Conservation (phyloP, 345 rosid species). For the rapeseed (Brassica napus) region DNA sequence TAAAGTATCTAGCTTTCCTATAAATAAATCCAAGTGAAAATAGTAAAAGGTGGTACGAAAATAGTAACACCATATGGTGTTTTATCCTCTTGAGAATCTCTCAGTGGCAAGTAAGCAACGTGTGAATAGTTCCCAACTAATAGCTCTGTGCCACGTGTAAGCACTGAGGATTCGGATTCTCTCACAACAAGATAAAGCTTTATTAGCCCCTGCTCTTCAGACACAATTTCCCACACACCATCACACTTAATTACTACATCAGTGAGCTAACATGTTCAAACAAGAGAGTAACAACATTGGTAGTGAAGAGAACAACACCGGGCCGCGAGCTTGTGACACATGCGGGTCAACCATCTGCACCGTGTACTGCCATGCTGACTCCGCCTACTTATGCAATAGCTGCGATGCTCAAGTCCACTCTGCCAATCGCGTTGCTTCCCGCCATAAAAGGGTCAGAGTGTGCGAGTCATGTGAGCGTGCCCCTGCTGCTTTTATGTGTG, state of each 20-base stretch:
- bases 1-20: neutral
- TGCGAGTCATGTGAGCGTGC: constrained; percentile 86
- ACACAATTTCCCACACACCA: constrained; percentile 12
- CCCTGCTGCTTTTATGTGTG: constrained; percentile 84
- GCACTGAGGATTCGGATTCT: constrained; percentile 41
- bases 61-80: neutral
- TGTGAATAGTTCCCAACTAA: constrained; percentile 16
- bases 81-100: constrained; percentile 17
- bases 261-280: constrained; percentile 50
- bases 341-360: constrained; percentile 75
- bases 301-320: constrained; percentile 39
- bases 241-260: neutral
- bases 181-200: constrained; percentile 32
- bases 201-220: constrained; percentile 27
- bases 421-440: constrained; percentile 82
- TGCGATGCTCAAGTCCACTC: constrained; percentile 82
- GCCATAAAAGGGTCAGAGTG: constrained; percentile 82
- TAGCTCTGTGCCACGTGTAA: constrained; percentile 43
- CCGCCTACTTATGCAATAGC: constrained; percentile 70
- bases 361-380: constrained; percentile 84
- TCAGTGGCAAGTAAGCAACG: constrained; percentile 19
- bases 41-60: constrained; percentile 21
- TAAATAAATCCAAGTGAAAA: neutral
- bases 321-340: constrained; percentile 65
- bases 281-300: constrained; percentile 41